A percentile compares a stretch with the other conserved stretches of the same genome.
Evolutionary conservation across 2,329 filamentous ascomycete genomes (phyloP).

Genomic region (Fonsecaea multimorphosa): DNA sequence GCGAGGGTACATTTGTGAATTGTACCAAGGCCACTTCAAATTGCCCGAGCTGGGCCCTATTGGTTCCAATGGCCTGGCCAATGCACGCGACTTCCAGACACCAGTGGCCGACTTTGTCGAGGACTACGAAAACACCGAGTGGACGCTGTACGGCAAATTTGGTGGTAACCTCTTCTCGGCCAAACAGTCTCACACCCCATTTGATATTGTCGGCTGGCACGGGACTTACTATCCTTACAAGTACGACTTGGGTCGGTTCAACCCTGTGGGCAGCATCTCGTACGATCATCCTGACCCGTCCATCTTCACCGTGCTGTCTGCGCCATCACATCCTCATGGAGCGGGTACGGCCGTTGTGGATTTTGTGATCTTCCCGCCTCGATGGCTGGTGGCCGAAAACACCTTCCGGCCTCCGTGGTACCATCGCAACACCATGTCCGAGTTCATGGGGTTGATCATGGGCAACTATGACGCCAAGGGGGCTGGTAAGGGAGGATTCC

Average conservation of each 20-base stretch:
- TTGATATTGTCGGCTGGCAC: conserved; percentile 81
- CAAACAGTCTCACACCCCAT: conserved; percentile 72
- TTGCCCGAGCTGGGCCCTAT: conserved; percentile 76
- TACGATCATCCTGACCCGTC: conserved; percentile 80
- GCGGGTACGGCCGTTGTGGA: conserved; percentile 68
- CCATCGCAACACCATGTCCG: conserved; percentile 69
- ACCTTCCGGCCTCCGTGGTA: conserved; percentile 69
- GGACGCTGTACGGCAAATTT: conserved; percentile 68
- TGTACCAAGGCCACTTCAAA: conserved; percentile 74
- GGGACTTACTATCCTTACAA: conserved; percentile 82
- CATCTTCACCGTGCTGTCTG: conserved; percentile 73
- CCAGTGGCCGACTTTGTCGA: conserved; percentile 73
- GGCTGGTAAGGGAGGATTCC: conserved; percentile 60
- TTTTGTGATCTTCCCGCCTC: conserved; percentile 69
- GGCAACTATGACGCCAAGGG: conserved; percentile 67
- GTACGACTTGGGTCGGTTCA: conserved; percentile 79
- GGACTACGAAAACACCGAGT: conserved; percentile 57
- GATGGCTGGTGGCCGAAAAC: conserved; percentile 67
- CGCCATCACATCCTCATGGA: conserved; percentile 58
- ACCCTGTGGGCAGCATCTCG: conserved; percentile 73
- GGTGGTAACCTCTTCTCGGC: conserved; percentile 70
- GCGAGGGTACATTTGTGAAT: conserved; percentile 75
- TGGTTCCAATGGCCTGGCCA: conserved; percentile 76
- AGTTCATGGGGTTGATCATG: conserved; percentile 69
- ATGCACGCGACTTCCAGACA: conserved; percentile 75